These are phyloP conservation scores for Oryza meyeriana DNA, from an alignment of 176 grass and related monocot genomes.

Conservation along the genomic window DNA sequence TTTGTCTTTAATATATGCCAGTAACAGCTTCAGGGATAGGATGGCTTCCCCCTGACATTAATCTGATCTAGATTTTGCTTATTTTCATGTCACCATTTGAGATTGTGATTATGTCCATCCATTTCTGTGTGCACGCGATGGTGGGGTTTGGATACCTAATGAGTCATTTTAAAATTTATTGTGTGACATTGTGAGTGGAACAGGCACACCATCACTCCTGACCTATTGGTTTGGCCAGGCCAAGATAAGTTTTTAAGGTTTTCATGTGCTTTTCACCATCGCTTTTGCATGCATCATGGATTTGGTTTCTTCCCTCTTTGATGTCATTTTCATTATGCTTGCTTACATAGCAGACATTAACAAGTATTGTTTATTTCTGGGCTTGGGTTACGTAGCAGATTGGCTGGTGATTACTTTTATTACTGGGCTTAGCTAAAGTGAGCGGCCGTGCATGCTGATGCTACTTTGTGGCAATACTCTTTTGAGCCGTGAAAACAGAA, in stretches of 20 bases:
- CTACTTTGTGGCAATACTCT: not conserved
- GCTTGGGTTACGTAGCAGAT: too few relatives aligned
- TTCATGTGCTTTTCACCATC: constrained; percentile 34
- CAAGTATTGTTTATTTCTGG: not conserved
- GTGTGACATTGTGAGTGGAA: constrained; percentile 23
- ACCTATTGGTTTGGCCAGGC: constrained; percentile 27
- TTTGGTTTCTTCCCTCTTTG: constrained; percentile 4
- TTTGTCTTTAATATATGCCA: not conserved
- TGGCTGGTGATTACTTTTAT: too few relatives aligned
- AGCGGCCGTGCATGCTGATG: not conserved
- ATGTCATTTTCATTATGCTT: constrained; percentile 18
- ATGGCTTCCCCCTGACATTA: not conserved
- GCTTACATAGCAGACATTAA: not conserved
- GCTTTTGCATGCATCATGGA: constrained; percentile 2
- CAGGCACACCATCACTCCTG: constrained; percentile 10
- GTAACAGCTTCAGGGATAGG: not conserved
- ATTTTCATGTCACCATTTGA: constrained; percentile 5
- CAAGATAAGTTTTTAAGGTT: constrained; percentile 35
- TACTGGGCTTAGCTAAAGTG: not conserved
- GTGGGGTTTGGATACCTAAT: constrained; percentile 34
- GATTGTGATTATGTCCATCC: not conserved
- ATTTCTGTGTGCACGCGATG: not conserved
- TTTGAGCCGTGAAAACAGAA: not conserved
- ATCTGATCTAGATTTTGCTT: constrained; percentile 15
- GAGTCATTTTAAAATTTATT: not conserved